These are phyloP conservation scores for Triticum timopheevii DNA, from an alignment of 176 grass and related monocot genomes.

Conservation along the genomic window DNA sequence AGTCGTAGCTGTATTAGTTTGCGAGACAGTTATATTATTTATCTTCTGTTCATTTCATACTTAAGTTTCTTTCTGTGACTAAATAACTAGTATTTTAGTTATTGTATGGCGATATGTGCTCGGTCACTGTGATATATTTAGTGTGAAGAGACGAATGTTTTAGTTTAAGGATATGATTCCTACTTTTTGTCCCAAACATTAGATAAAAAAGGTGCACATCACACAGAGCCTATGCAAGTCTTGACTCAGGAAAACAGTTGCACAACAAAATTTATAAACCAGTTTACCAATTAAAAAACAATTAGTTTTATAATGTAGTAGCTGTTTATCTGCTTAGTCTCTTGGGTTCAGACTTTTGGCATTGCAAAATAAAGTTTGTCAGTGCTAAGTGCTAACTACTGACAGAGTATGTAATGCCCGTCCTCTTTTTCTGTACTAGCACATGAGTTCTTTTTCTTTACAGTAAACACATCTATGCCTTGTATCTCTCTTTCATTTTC, in stretches of 20 bases:
- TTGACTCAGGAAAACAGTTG: neutral
- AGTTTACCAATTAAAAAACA: slow-evolving; percentile 7
- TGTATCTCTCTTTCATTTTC: neutral
- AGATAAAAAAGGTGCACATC: neutral
- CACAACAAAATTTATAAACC: neutral
- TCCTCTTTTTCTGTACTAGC: neutral
- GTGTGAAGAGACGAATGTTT: neutral
- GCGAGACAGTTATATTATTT: neutral
- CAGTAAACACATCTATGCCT: neutral
- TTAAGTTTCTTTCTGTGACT: neutral
- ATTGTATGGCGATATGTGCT: neutral
- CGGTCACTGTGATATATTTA: neutral
- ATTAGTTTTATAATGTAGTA: slow-evolving; percentile 7
- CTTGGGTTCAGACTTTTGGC: neutral
- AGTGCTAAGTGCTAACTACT: slow-evolving; percentile 8
- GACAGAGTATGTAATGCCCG: too few species aligned
- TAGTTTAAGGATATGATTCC: slow-evolving; percentile 19
- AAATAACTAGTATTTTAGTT: neutral
- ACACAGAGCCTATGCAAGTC: neutral
- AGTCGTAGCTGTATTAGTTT: neutral
- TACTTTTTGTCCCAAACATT: neutral
- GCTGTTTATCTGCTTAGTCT: neutral
- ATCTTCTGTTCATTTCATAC: neutral
- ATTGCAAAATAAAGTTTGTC: neutral
- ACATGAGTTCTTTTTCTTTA: neutral